Percentiles rank a stretch among this genome's conserved stretches.
These are phyloP conservation scores for Paramecium caudatum DNA, from an alignment of 73 alveolate genomes.

Conservation along the genomic window DNA sequence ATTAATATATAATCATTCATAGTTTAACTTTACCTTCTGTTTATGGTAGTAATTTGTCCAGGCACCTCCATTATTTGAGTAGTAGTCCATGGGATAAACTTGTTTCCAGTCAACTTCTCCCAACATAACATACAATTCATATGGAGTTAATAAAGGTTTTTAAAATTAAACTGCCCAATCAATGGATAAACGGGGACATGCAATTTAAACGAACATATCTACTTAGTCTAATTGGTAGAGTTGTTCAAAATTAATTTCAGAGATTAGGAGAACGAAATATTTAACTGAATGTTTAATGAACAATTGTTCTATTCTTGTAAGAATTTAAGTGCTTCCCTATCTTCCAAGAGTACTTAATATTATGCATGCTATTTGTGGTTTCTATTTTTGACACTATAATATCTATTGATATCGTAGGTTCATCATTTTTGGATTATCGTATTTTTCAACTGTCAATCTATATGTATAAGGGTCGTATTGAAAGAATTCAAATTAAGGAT, in stretches of 20 bases:
- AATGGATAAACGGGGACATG: constrained; percentile 95
- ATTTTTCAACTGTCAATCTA: constrained; percentile 90
- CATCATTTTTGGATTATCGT: constrained; percentile 92
- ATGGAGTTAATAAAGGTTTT: constrained; percentile 97
- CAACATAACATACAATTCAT: constrained; percentile 93
- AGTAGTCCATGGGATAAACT: constrained; percentile 97
- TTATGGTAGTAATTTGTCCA: constrained; percentile 93
- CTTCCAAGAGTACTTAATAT: constrained; percentile 99
- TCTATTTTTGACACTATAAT: constrained; percentile 79
- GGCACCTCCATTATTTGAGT: constrained; percentile 94
- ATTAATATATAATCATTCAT: constrained; percentile 45
- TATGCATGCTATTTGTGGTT: constrained; percentile 85
- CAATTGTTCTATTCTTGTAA: constrained; percentile 87
- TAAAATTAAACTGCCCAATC: constrained; percentile 98
- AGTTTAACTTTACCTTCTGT: constrained; percentile 56
- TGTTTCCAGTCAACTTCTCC: constrained; percentile 84
- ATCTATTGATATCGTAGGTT: constrained; percentile 89
- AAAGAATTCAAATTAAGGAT: constrained; percentile 91
- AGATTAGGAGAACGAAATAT: constrained; percentile 86
- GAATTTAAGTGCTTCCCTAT: constrained; percentile 96
- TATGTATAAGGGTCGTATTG: constrained; percentile 97
- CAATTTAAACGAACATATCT: constrained; percentile 97
- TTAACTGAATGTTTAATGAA: constrained; percentile 83
- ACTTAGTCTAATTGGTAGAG: constrained; percentile 83
- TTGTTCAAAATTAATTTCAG: constrained; percentile 95